Evolutionary conservation across 2,329 filamentous ascomycete species (phyloP).

Genomic region (Colletotrichum filicis): DNA sequence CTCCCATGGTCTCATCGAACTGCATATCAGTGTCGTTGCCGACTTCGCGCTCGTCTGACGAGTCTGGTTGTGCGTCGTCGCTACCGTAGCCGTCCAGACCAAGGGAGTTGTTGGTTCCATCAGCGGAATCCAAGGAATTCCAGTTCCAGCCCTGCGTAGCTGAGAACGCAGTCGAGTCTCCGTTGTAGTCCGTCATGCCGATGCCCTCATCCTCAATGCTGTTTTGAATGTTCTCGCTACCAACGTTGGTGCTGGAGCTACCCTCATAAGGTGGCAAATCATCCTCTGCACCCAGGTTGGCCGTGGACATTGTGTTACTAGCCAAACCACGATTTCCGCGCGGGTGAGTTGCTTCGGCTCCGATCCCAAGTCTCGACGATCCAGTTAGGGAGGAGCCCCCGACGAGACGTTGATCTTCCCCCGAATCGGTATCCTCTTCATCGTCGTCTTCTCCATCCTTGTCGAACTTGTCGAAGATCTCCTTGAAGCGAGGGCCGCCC

Average conservation of each 20-base stretch:
- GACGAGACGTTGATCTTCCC: constrained; percentile 90
- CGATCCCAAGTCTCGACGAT: constrained; percentile 88
- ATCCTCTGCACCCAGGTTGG: constrained; percentile 42
- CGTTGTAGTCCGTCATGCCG: constrained; percentile 49
- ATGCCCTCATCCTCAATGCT: constrained; percentile 63
- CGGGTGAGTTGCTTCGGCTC: constrained; percentile 80
- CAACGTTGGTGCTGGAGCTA: constrained; percentile 34
- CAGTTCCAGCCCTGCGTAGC: constrained; percentile 60
- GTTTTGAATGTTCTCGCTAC: constrained; percentile 46
- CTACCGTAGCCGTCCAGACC: constrained; percentile 50
- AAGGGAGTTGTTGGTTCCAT: constrained; percentile 44
- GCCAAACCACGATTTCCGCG: constrained; percentile 70
- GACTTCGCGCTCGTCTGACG: constrained; percentile 48
- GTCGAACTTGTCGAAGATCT: constrained; percentile 74
- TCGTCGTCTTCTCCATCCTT: constrained; percentile 57
- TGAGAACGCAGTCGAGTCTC: constrained; percentile 42
- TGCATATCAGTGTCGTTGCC: constrained; percentile 36
- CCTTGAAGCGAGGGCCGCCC: constrained; percentile 79
- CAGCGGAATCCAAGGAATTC: constrained; percentile 45
- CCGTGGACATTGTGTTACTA: constrained; percentile 47
- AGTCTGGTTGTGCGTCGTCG: constrained; percentile 56
- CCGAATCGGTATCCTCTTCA: constrained; percentile 65
- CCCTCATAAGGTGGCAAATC: constrained; percentile 46
- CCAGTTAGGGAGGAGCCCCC: constrained; percentile 85
- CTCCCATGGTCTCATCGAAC: constrained; percentile 33